Evolutionary conservation across 805 yeast species (phyloP).

Genomic region (Dipodascopsis tothii): DNA sequence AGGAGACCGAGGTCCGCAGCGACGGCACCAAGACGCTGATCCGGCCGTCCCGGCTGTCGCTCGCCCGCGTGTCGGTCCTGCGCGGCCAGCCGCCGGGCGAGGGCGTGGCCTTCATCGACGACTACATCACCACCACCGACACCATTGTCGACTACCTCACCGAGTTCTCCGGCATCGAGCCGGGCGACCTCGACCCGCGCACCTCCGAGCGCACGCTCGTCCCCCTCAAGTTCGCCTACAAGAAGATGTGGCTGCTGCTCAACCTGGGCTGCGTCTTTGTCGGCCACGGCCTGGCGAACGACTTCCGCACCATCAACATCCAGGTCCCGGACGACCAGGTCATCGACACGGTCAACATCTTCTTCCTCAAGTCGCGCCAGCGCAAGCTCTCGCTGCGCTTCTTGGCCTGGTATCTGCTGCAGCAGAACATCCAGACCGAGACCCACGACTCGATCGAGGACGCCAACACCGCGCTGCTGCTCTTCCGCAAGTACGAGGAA

Average conservation of each 20-base stretch:
- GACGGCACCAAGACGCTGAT: conserved; percentile 64
- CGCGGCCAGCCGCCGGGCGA: conserved; percentile 54
- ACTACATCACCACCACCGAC: conserved; percentile 68
- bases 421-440: conserved; percentile 74
- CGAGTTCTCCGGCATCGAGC: conserved; percentile 85
- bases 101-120: conserved; percentile 84
- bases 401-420: conserved; percentile 70
- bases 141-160: conserved; percentile 78
- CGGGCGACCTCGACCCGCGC: conserved; percentile 75
- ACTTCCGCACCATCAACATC: conserved; percentile 86
- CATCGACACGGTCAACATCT: conserved; percentile 79
- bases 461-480: conserved; percentile 73
- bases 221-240: conserved; percentile 61
- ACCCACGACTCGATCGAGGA: conserved; percentile 98
- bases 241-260: conserved; percentile 81
- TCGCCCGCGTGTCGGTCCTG: conserved; percentile 84
- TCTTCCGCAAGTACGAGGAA: conserved; percentile 66
- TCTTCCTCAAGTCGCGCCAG: conserved; percentile 64
- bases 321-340: conserved; percentile 81
- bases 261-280: conserved; percentile 87
- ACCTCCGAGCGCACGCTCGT: conserved; percentile 64
- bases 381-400: conserved; percentile 71
- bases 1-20: conserved; percentile 66
- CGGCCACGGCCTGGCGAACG: conserved; percentile 89
- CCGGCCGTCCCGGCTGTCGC: conserved; percentile 64